Base-by-base conservation (phyloP, 2,329 filamentous ascomycete genomes). In the Rhinocladiella mackenziei region DNA sequence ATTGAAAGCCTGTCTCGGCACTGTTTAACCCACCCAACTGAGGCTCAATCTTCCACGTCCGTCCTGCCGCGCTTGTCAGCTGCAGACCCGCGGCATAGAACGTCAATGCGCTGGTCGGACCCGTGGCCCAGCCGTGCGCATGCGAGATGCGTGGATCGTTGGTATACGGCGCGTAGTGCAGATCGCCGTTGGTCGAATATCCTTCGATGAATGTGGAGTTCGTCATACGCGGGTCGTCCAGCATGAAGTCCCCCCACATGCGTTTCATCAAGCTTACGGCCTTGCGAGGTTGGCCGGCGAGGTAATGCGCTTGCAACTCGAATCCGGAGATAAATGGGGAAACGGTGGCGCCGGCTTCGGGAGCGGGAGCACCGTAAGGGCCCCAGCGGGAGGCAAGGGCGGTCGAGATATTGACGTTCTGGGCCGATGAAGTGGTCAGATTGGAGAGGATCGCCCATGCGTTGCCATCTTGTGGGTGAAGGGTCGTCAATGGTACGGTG, bases 231-330 rank as follows among this genome's bases (percentile, higher is more conserved):
- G 71, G 42, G 23, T 75, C 70, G 11, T 75, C 64, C 4, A 78
- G 67, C 74, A 78, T 77, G 53, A 74, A 78, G 23, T 48, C 48
- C 0, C 69, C 73, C 73, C 74, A 78, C 56, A 72, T 66, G 2
- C 70, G 54, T 0, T 65, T 57, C 39, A 69, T 66, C 7, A 74
- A 60, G n/a, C 70, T 66, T 3, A 74, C 58, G 0, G 69, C 68
- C 0, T 59, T 51, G 7, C 64, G 55, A 0, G 63, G 60, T 4
- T 67, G 53, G 13, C 59, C 60, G 7, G 69, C 65, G 3, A 64
- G 57, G 32, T 66, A 65, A 52, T 73, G 66, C 2, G 64, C 67
- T 39, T 68, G 65, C 3, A 72, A 50, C 41, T 72, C 69, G 49
- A 71, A 71, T 25, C 62, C 61, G 4, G 59, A 58, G 39, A 69